Base-by-base conservation (phyloP, 176 grass and related monocot species). In the Elymus sibiricus region DNA sequence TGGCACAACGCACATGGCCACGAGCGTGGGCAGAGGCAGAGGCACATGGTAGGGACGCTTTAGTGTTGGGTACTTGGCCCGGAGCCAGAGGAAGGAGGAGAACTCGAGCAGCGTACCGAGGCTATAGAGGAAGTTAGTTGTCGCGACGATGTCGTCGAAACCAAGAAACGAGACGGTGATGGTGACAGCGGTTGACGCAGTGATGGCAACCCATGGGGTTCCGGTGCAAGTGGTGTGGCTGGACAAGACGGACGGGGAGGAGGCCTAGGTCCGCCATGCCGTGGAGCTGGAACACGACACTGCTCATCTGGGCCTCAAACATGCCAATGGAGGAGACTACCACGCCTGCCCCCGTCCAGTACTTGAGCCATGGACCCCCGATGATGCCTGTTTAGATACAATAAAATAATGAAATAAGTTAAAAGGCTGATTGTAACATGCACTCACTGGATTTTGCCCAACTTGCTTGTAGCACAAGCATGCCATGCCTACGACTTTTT, bases 211-310 rank as follows among this genome's bases (percentile, higher is more conserved):
- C 46, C 46, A 49, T 16, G 46, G 76, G 0, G 90, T 92, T 5
- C 74, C 28, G 61, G 28, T 68, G 2, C 62, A 14, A 9, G 72
- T 19, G 64, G 90, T 74, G 29, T 83, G 65, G 12, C 69, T 46
- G 1, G 77, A 59, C 77, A 92, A 83, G 38, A 86, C 67, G 26
- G 83, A 64, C 0, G 86, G 90, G n/a, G 15, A 88, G 86, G 10
- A 92, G 87, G 34, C 90, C 90, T 37, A 87, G 79, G 7, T 92
- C 86, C 9, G 83, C 83, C 90, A 88, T 92, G 38, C 86, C 90
- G 6, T 88, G 83, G 2, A 92, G 86, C 79, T 92, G 86, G 84
- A 68, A 92, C 9, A 73, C 75, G 26, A 80, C 86, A 35, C 83
- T 86, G 83, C 74, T 92, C 73, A 92, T 79, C 83, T 92, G 82